phyloP scores from a whole-genome alignment of 495 filamentous ascomycete genomes.

The Neurospora sp. region DNA sequence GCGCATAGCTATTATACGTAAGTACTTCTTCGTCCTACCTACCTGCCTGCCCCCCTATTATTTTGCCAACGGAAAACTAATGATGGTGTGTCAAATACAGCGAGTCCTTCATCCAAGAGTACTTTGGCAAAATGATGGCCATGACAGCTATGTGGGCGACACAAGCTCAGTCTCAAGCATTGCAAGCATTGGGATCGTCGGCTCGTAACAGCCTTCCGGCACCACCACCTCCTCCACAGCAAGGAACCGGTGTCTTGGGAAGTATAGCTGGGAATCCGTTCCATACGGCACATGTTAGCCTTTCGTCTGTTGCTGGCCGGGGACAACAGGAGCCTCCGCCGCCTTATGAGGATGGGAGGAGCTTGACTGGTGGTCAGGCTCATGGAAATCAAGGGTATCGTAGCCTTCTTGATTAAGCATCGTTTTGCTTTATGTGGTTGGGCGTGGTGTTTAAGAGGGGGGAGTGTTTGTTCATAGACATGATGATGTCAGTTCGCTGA shows the following conservation, averaged over 20 bases:
- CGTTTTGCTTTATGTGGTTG: neutral
- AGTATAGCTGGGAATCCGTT: neutral
- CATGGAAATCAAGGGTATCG: constrained; percentile 3
- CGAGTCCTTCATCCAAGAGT: constrained; percentile 41
- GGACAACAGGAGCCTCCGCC: neutral
- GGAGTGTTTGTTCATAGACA: neutral
- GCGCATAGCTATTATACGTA: constrained; percentile 81
- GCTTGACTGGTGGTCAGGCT: neutral
- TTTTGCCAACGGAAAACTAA: constrained; percentile 2
- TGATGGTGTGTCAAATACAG: constrained; percentile 12
- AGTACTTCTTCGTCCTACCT: constrained; percentile 15
- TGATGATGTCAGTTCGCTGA: neutral
- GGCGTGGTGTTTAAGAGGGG: neutral
- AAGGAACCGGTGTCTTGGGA: neutral
- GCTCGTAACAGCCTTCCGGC: neutral
- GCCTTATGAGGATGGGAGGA: neutral
- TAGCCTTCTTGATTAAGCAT: constrained; percentile 10
- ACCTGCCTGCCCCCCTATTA: neutral
- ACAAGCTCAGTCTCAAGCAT: neutral
- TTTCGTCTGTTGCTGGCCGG: neutral
- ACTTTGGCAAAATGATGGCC: constrained; percentile 38
- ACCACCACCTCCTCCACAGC: neutral
- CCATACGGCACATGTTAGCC: neutral
- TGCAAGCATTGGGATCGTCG: neutral
- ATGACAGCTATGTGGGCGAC: constrained; percentile 18